Conservation (phyloP, 768 basidiomycete genomes). For the Pholiota molesta region DNA sequence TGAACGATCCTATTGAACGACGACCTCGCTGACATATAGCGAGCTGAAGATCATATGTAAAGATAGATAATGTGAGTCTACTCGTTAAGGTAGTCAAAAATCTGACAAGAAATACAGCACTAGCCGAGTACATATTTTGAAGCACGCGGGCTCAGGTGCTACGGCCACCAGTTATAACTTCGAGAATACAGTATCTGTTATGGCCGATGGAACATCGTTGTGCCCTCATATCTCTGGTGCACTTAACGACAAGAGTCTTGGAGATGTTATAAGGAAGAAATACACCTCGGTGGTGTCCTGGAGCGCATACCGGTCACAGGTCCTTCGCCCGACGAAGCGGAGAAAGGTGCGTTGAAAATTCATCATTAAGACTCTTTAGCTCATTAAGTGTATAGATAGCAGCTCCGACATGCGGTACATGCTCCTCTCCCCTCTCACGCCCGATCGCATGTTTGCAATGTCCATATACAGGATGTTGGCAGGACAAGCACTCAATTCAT, state of each 20-base stretch:
- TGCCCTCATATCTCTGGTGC: constrained; percentile 46
- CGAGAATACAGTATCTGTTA: neutral
- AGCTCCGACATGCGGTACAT: constrained; percentile 66
- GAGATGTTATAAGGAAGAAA: constrained; percentile 42
- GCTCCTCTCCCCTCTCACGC: constrained; percentile 54
- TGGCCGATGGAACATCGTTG: constrained; percentile 18
- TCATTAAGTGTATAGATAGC: constrained; percentile 37
- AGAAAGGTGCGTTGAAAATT: constrained; percentile 53
- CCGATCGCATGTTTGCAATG: constrained; percentile 81
- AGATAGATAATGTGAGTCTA: neutral
- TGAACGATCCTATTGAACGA: neutral
- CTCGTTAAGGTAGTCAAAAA: neutral
- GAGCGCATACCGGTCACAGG: constrained; percentile 19
- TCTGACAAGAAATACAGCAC: neutral
- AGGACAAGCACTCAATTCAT: constrained; percentile 50
- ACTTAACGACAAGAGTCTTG: constrained; percentile 31
- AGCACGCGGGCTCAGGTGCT: neutral
- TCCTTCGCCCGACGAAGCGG: constrained; percentile 53
- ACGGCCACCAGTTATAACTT: neutral
- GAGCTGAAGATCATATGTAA: neutral
- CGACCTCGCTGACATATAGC: neutral
- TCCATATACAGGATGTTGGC: constrained; percentile 72
- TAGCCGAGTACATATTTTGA: neutral
- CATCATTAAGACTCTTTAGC: neutral
- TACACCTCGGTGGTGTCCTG: constrained; percentile 47